Percentiles rank a stretch among this genome's conserved stretches.
Evolutionary conservation across 768 basidiomycete genomes (phyloP).

Genomic region (Rhodotorula kratochvilovae): DNA sequence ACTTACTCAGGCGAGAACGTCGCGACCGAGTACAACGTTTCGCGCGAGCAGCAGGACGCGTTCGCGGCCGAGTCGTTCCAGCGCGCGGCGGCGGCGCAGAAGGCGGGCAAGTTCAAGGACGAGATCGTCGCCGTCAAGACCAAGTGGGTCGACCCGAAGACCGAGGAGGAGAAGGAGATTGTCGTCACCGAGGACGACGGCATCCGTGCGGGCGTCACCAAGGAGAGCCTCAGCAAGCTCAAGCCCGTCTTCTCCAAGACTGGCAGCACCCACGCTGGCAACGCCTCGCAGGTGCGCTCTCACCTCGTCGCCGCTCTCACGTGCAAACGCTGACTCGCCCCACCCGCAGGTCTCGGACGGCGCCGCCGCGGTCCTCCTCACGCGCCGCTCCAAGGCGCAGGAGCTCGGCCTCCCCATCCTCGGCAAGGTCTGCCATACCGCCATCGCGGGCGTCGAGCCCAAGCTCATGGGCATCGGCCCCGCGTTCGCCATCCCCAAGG

Average conservation of each 20-base stretch:
- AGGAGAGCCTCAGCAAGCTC: conserved; percentile 67
- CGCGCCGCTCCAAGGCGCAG: conserved; percentile 72
- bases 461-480: conserved; percentile 59
- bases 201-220: conserved; percentile 58
- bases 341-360: conserved; percentile 70
- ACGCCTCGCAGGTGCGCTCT: conserved; percentile 37
- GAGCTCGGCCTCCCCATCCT: conserved; percentile 77
- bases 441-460: conserved; percentile 63
- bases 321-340: conserved; percentile 19
- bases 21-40: conserved; percentile 54
- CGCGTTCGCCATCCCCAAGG: conserved; percentile 70
- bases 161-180: conserved; percentile 56
- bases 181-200: conserved; percentile 42
- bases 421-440: conserved; percentile 73
- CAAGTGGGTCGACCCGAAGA: conserved; percentile 50
- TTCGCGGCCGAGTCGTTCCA: conserved; percentile 84
- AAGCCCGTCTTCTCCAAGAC: conserved; percentile 71
- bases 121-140: conserved; percentile 86
- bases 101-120: conserved; percentile 67
- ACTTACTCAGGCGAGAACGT: conserved; percentile 51
- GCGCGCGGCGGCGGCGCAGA: conserved; percentile 64
- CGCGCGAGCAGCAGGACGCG: conserved; percentile 78
- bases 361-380: conserved; percentile 80
- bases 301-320: neutral
- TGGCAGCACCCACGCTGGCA: conserved; percentile 51